Conservation (phyloP, 306 rosid species). For the Sphenostylis stenocarpa region DNA sequence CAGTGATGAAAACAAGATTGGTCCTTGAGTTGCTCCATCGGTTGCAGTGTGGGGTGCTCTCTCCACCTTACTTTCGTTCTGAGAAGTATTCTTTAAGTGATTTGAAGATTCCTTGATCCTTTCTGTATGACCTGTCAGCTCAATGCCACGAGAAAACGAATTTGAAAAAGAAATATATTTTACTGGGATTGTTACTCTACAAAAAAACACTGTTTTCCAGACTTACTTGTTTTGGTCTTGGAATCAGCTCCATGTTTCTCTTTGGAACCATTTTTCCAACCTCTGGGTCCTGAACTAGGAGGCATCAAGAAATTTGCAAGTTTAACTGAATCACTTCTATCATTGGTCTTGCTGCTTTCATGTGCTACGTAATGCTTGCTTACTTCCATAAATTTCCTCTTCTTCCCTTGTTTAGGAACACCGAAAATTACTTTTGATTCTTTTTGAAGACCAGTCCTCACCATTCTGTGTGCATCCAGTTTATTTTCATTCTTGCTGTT, state of each 20-base stretch:
- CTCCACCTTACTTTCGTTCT: slow-evolving; percentile 46
- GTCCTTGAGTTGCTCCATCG: slow-evolving; percentile 54
- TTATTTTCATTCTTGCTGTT: slow-evolving; percentile 56
- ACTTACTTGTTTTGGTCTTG: slow-evolving; percentile 61
- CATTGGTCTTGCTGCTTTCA: slow-evolving; percentile 51
- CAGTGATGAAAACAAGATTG: slow-evolving; percentile 55
- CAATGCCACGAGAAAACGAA: slow-evolving; percentile 42
- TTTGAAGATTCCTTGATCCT: slow-evolving; percentile 55
- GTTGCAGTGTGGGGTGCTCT: slow-evolving; percentile 47
- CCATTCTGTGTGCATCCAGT: slow-evolving; percentile 50
- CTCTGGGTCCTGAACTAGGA: slow-evolving; percentile 66
- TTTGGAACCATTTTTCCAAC: slow-evolving; percentile 64
- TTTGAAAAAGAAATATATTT: slow-evolving; percentile 34
- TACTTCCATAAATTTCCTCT: slow-evolving; percentile 97
- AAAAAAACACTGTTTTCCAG: slow-evolving; percentile 47
- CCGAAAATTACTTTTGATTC: slow-evolving; percentile 80
- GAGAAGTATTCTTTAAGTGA: slow-evolving; percentile 47
- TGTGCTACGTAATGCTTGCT: slow-evolving; percentile 88
- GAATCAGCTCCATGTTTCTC: slow-evolving; percentile 57
- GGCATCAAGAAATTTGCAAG: slow-evolving; percentile 62
- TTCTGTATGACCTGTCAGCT: slow-evolving; percentile 44
- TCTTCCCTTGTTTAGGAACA: slow-evolving; percentile 96
- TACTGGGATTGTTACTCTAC: slow-evolving; percentile 49
- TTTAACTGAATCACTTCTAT: slow-evolving; percentile 63
- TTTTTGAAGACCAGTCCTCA: slow-evolving; percentile 76